These are phyloP conservation scores for Pterocarpus santalinus DNA, from an alignment of 306 rosid species.

Conservation along the genomic window DNA sequence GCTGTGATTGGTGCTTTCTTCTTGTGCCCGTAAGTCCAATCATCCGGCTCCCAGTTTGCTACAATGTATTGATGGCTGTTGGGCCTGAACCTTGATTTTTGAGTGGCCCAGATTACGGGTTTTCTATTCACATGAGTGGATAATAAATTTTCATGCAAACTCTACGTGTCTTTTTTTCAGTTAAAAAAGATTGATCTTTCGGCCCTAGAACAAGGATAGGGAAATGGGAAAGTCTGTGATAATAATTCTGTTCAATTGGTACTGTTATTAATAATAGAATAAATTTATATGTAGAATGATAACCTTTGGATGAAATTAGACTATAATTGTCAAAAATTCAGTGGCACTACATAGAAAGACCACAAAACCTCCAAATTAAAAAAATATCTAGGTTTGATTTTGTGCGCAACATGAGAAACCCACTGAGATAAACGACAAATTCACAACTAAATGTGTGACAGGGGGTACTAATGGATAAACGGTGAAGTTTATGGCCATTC, in stretches of 20 bases:
- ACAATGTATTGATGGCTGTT: conserved; percentile 3
- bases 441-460: conserved; percentile 12
- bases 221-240: neutral
- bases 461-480: conserved; percentile 31
- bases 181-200: neutral
- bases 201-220: neutral
- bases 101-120: conserved; percentile 14
- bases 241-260: neutral
- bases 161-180: neutral
- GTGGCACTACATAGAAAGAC: neutral
- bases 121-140: conserved; percentile 25
- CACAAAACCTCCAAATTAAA: neutral
- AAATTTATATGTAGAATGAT: no score
- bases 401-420: conserved; percentile 35
- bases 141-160: conserved; percentile 2
- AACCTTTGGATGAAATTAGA: neutral
- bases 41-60: neutral
- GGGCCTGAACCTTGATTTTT: conserved; percentile 36
- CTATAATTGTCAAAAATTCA: neutral
- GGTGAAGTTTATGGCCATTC: conserved; percentile 31
- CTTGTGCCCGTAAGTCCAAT: conserved; percentile 38
- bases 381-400: neutral
- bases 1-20: conserved; percentile 59
- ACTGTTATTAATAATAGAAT: no score
- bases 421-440: neutral